phyloP scores from a whole-genome alignment of 768 basidiomycete species.

The Termitomyces sp. region DNA sequence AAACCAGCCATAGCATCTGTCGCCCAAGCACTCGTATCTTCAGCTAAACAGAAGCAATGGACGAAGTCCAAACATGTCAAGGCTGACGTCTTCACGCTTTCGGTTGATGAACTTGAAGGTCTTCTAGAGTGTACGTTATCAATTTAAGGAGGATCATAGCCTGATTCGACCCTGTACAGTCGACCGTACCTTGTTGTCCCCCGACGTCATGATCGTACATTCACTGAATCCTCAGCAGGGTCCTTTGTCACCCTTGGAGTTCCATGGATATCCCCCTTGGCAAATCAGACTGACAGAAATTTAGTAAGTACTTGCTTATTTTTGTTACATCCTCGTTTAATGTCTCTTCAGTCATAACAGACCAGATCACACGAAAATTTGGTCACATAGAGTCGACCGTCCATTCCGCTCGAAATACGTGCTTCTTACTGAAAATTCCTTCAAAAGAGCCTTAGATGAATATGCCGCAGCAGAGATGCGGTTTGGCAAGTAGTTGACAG shows the following conservation, averaged over 20 bases:
- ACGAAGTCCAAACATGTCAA: constrained; percentile 15
- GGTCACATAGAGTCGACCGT: background rate
- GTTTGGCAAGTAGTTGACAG: constrained; percentile 54
- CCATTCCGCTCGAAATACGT: constrained; percentile 6
- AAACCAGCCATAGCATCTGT: constrained; percentile 62
- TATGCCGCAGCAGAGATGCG: constrained; percentile 74
- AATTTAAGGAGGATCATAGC: background rate
- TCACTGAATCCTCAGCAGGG: constrained; percentile 35
- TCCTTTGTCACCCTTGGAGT: constrained; percentile 46
- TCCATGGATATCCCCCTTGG: constrained; percentile 82
- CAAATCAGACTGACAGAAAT: constrained; percentile 80
- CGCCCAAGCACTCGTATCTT: constrained; percentile 40
- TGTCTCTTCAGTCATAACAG: constrained; percentile 23
- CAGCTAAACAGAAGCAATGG: constrained; percentile 17
- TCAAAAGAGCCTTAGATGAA: constrained; percentile 69
- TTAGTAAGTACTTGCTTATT: constrained; percentile 40
- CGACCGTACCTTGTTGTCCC: constrained; percentile 50
- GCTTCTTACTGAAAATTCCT: constrained; percentile 47
- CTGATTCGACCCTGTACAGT: constrained; percentile 25
- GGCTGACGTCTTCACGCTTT: constrained; percentile 25
- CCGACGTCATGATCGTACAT: constrained; percentile 78
- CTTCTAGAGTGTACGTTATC: constrained; percentile 53
- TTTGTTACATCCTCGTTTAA: background rate
- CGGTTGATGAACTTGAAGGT: constrained; percentile 39
- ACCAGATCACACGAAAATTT: background rate